Base-by-base conservation (phyloP, 1,284 basidiomycete genomes). In the Leccinum pachyderme region DNA sequence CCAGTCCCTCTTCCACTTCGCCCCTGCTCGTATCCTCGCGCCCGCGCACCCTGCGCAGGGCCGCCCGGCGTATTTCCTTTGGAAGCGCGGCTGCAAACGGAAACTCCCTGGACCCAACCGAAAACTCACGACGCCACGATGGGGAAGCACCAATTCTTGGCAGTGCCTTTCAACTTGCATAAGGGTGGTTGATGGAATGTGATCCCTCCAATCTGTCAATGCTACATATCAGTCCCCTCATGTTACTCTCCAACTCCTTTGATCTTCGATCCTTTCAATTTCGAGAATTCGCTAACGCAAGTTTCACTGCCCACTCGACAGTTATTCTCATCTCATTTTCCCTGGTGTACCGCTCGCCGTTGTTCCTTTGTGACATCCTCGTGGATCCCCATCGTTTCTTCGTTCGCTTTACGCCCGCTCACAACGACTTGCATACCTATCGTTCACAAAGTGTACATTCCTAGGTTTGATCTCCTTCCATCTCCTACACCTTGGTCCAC, bases 21-120 rank as follows among this genome's bases (percentile, higher is more conserved):
- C 56, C 63, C 11, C 8, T 47, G 39, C 31, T 35, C 15, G 22
- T 45, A 27, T 51, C 57, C 18, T 49, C 54, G 13, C 68, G 69
- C 32, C 67, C 68, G 12, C 71, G 70, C 31, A 73, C 70, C 22
- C 68, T 69, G 49, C 69, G 70, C 11, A 65, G 68, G 33, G 67
- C 68, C 5, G 68, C 71, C 50, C 65, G 68, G n/a, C 69, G 68
- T 31, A 69, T 73, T 27, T 72, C 70, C 6, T 69, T 69, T 55
- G 70, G 67, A 33, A 61, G 32, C 5, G 6, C 49, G 5, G 55
- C 37, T 25, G n/a, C 35, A 3, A 63, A 48, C 5, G 62, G 61
- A 43, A 53, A 22, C 37, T 12, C 33, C 2, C 31, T 55, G 25
- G 56, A 29, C 48, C n/a, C 56, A 0, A 49, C 9, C n/a, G 67